phyloP scores from a whole-genome alignment of 2,329 filamentous ascomycete genomes.

The Alternaria incomplexa region DNA sequence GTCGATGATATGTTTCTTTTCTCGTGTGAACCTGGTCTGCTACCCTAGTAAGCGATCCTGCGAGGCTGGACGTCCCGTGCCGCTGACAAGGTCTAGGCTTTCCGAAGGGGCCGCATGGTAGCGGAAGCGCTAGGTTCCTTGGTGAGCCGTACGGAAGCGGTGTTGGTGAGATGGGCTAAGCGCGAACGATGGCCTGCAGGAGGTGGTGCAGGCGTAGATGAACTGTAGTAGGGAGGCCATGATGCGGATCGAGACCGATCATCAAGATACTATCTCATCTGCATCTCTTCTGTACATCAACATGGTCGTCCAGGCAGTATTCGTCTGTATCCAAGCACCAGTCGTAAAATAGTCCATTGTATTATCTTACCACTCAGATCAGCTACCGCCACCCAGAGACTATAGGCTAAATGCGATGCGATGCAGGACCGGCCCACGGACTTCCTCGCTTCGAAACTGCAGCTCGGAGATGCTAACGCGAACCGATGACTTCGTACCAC shows the following conservation, averaged over 20 bases:
- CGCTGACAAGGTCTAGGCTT: neutral
- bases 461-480: neutral
- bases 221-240: neutral
- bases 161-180: neutral
- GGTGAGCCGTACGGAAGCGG: neutral
- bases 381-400: neutral
- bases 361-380: neutral
- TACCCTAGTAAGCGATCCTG: neutral
- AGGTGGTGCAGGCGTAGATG: neutral
- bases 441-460: neutral
- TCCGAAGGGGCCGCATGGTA: neutral
- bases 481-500: neutral
- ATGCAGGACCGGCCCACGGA: neutral
- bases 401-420: neutral
- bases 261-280: neutral
- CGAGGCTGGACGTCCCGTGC: slow-evolving; percentile 2
- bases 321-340: neutral
- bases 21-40: neutral
- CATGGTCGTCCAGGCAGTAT: neutral
- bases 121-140: slow-evolving; percentile 3
- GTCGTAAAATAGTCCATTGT: neutral
- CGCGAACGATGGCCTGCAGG: neutral
- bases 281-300: neutral
- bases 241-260: neutral
- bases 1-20: neutral